Percentiles rank a stretch among this genome's conserved stretches.
phyloP scores from a whole-genome alignment of 768 basidiomycete genomes.

The Psilocybe cyanescens region DNA sequence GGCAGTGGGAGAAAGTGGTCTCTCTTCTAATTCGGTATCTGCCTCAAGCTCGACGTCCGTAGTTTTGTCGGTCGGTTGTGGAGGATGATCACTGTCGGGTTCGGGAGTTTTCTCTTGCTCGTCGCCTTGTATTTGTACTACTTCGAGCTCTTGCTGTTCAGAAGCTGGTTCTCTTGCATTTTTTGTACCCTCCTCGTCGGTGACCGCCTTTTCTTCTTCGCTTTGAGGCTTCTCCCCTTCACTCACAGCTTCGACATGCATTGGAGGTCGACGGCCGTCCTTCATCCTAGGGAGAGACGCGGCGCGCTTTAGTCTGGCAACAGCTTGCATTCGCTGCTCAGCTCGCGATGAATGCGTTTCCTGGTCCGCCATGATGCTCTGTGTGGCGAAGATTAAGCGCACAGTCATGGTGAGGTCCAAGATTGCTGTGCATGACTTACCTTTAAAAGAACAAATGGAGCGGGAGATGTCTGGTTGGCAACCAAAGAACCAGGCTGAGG shows the following conservation, averaged over 20 bases:
- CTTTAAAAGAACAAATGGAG: slow-evolving; percentile 19
- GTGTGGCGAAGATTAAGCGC: slow-evolving; percentile 18
- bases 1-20: slow-evolving; percentile 48
- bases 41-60: slow-evolving; percentile 35
- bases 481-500: background rate
- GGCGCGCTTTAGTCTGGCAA: slow-evolving; percentile 90
- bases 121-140: slow-evolving; percentile 8
- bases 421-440: slow-evolving; percentile 14
- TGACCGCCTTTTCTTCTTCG: slow-evolving; percentile 24
- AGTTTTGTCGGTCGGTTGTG: slow-evolving; percentile 16
- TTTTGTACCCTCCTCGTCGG: slow-evolving; percentile 14
- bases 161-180: slow-evolving; percentile 4
- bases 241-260: slow-evolving; percentile 83
- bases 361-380: slow-evolving; percentile 43
- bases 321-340: slow-evolving; percentile 85
- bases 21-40: slow-evolving; percentile 44
- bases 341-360: slow-evolving; percentile 53
- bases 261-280: slow-evolving; percentile 85
- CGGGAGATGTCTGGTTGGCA: slow-evolving; percentile 11
- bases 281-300: slow-evolving; percentile 92
- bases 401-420: slow-evolving; percentile 3
- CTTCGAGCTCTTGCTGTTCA: slow-evolving; percentile 5
- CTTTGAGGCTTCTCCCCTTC: slow-evolving; percentile 66
- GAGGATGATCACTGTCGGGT: slow-evolving; percentile 22
- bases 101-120: slow-evolving; percentile 23